These are phyloP conservation scores for Epichloe typhina DNA, from an alignment of 2,329 filamentous ascomycete species.

Conservation along the genomic window DNA sequence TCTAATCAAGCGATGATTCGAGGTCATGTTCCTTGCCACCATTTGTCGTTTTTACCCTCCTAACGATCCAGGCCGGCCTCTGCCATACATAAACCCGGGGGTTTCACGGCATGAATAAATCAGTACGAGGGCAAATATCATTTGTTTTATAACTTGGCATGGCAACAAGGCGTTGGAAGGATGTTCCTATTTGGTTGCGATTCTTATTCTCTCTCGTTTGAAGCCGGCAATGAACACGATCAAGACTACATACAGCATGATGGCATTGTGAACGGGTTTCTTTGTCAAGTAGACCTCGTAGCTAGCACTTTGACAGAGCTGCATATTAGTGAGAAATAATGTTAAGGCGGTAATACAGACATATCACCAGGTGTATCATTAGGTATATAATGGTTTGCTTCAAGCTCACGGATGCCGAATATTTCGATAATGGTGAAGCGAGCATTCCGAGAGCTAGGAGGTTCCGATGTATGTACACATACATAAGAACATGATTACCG, in stretches of 20 bases:
- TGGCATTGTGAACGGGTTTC: not conserved
- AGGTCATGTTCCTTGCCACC: not conserved
- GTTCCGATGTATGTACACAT: not conserved
- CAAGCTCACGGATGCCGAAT: not conserved
- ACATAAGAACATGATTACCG: not conserved
- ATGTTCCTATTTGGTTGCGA: not conserved
- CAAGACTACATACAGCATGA: not conserved
- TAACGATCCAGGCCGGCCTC: not conserved
- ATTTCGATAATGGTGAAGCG: not conserved
- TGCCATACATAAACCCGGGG: not conserved
- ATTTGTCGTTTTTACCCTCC: not conserved
- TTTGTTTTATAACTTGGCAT: not conserved
- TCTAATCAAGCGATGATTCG: slow-evolving; percentile 38
- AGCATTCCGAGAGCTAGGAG: not conserved
- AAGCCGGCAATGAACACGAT: not conserved
- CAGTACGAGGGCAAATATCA: not conserved
- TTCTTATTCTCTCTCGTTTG: not conserved
- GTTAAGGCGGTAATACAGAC: not conserved
- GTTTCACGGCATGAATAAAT: not conserved
- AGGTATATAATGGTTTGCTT: not conserved
- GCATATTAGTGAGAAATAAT: not conserved
- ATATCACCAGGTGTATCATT: not conserved
- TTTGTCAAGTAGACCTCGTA: not conserved
- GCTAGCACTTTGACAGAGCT: not conserved
- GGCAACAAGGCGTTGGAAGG: not conserved